Base-by-base conservation (phyloP, 768 basidiomycete genomes). In the Pisolithus marmoratus region DNA sequence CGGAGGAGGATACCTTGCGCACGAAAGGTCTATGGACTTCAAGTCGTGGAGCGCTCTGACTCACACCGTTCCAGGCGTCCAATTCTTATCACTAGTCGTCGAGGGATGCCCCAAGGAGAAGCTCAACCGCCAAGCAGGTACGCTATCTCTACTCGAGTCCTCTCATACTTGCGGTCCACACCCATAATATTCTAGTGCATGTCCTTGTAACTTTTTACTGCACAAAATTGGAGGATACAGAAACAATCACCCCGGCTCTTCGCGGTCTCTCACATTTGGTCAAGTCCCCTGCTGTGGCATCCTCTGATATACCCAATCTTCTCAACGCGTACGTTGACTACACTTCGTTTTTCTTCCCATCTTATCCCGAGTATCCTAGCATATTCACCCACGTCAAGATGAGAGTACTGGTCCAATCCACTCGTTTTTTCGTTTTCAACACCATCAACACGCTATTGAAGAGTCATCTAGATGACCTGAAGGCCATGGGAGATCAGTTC, bases 91-190 rank as follows among this genome's bases (percentile, higher is more conserved):
- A 0, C 71, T 80, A 15, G 78, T 94, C 9, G 70, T 98, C 38
- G 72, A 68, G 20, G 71, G 72, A 48, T 83, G 81, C 56, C 83
- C 88, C 0, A 67, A 70, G 7, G 76, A 79, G 26, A 80, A 76
- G 56, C 70, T 95, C 48, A 94, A 87, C 63, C 76, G 82, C 23
- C 90, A 94, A 72, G 81, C 90, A 51, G 85, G 96, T 95, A 68
- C 50, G 82, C 55, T 22, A 19, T 22, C 55, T 46, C 8, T 11
- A 17, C 23, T 23, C 23, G 22, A 6, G 8, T 22, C 42, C 38
- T 26, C 19, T 48, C 8, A 2, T 29, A 43, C 38, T 36, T 1
- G 15, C 5, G 31, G 45, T 8, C 17, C 23, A 47, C 52, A 46
- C 61, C 36, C n/a, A 27, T 31, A 23, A 29, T 15, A n/a, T 44